A percentile compares a stretch with the other conserved stretches of the same genome.
phyloP scores from a whole-genome alignment of 176 grass and related monocot species.

The Triticum aestivum region IWGSC_CS_RefSeq_v2.1 NC_057799.1:633651168-633651667 shows the following conservation, averaged over 20 bases:
- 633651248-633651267: constrained; percentile 65
- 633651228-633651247: constrained; percentile 90
- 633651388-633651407: constrained; percentile 81
- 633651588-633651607: constrained; percentile 92
- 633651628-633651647: constrained; percentile 78
- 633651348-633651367: constrained; percentile 61
- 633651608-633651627: constrained; percentile 82
- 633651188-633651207: constrained; percentile 64
- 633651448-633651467: constrained; percentile 82
- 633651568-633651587: constrained; percentile 64
- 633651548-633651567: constrained; percentile 73
- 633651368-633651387: constrained; percentile 53
- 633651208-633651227: constrained; percentile 87
- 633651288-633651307: constrained; percentile 99
- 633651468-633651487: constrained; percentile 77
- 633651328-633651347: constrained; percentile 68
- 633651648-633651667: constrained; percentile 77
- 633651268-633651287: constrained; percentile 66
- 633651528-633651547: constrained; percentile 93
- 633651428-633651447: constrained; percentile 72
- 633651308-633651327: constrained; percentile 82
- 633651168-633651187: constrained; percentile 95
- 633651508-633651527: constrained; percentile 98
- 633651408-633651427: constrained; percentile 83
- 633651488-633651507: constrained; percentile 80